These are phyloP conservation scores for Cyclotella baltica DNA, from an alignment of 108 stramenopile genomes.

Conservation along the genomic window DNA sequence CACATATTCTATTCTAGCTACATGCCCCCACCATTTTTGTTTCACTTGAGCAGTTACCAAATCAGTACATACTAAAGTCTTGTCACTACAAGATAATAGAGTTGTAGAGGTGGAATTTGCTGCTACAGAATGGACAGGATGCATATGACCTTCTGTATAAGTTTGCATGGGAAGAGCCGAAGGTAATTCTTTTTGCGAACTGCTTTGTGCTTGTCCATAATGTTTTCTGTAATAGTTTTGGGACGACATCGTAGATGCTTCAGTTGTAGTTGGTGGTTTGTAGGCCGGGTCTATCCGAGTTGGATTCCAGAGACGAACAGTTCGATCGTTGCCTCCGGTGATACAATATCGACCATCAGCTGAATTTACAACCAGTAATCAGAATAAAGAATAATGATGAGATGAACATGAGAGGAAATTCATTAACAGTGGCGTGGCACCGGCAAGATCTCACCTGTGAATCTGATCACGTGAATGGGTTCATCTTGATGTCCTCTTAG, in stretches of 20 bases:
- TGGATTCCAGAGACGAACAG: constrained; percentile 88
- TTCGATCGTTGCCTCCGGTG: constrained; percentile 82
- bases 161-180: constrained; percentile 81
- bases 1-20: constrained; percentile 77
- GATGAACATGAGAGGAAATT: background rate
- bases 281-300: constrained; percentile 74
- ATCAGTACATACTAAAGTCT: constrained; percentile 74
- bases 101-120: constrained; percentile 48
- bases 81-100: constrained; percentile 71
- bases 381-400: constrained; percentile 6
- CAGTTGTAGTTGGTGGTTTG: background rate
- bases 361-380: no score
- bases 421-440: background rate
- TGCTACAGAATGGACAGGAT: constrained; percentile 69
- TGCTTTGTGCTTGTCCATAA: constrained; percentile 10
- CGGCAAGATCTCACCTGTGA: constrained; percentile 29
- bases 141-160: constrained; percentile 72
- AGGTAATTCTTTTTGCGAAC: constrained; percentile 40
- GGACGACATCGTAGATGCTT: constrained; percentile 15
- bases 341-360: constrained; percentile 82
- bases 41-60: constrained; percentile 68
- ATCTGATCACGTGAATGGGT: constrained; percentile 66
- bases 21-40: constrained; percentile 72
- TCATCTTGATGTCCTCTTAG: constrained; percentile 68
- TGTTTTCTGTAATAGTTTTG: constrained; percentile 30